Evolutionary conservation across 2,329 filamentous ascomycete genomes (phyloP), one percentile per base, ranked within the genome.

Genomic region (Lasiodiplodia gonubiensis): DNA sequence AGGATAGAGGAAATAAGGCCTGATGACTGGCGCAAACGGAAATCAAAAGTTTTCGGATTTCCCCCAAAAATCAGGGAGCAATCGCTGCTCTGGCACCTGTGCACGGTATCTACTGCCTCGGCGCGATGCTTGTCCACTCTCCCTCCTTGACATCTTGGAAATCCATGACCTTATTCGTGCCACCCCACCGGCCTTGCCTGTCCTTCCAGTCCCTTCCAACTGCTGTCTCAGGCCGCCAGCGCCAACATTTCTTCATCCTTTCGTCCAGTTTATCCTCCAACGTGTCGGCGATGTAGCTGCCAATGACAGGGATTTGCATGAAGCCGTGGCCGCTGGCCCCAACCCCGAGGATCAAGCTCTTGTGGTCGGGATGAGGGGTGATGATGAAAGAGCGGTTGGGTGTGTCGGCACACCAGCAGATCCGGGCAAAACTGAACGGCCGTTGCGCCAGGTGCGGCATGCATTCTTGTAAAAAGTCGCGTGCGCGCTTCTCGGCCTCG

Each of bases 381-480:
- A 88, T 85, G 21, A 88, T 72, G 66, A 86, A 87, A 23, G 82
- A 77, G 2, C 84, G 80, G 72, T 88, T 84, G 0, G 82, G 80
- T 0, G 85, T 87, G 70, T 88, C 86, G 0, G 85, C 81, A 70
- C 85, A 85, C 85, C 86, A 87, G 74, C 85, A 87, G 37, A 87
- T 82, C 18, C 84, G 77, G 8, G 83, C 83, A 68, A 84, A 86
- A 23, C 75, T 79, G 60, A 87, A 82, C 0, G 80, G 78, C 2
- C 85, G 80, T 2, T 81, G 72, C 0, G 82, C 80, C 4, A 87
- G 79, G 65, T 87, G 83, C 0, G 85, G 85, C 81, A 87, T 84
- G 1, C 81, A 84, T 49, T 85, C 83, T 10, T 72, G 72, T 21
- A 88, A 72, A 64, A 87, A 85, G 8, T 78, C 75, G 4, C 83